Evolutionary conservation across 768 basidiomycete genomes (phyloP).

Genomic region (Pleurotus cornucopiae): DNA sequence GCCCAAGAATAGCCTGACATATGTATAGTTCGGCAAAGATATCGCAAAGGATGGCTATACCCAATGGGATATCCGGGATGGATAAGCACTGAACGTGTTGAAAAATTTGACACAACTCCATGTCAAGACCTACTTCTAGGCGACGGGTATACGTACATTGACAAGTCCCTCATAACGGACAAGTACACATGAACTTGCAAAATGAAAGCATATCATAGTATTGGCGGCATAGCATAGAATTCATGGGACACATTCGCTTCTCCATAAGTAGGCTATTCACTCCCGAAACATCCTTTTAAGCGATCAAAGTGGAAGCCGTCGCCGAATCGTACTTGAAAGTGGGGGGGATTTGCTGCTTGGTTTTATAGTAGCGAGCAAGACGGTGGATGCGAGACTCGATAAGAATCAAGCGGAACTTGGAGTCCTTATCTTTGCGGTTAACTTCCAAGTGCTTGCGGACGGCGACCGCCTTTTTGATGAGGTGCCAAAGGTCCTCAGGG

Average conservation of each 20-base stretch:
- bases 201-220: neutral
- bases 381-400: conserved; percentile 99
- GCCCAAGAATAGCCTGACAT: too few relatives aligned
- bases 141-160: neutral
- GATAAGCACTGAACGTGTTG: too few relatives aligned
- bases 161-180: neutral
- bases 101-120: too few relatives aligned
- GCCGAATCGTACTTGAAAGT: conserved; percentile 98
- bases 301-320: conserved; percentile 89
- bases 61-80: too few relatives aligned
- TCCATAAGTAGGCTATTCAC: too few relatives aligned
- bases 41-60: too few relatives aligned
- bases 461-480: conserved; percentile 99
- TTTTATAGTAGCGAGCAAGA: conserved; percentile 98
- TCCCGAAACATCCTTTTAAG: conserved; percentile 36
- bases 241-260: neutral
- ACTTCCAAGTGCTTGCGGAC: conserved; percentile 98
- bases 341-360: conserved; percentile 95
- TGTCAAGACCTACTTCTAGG: neutral
- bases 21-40: too few relatives aligned
- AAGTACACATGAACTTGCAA: neutral
- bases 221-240: neutral
- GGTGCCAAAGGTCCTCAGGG: conserved; percentile 99
- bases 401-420: conserved; percentile 90
- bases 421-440: conserved; percentile 99